Evolutionary conservation across 371 early-diverging fungal species (phyloP).

Genomic region (Mortierella sp.): DNA sequence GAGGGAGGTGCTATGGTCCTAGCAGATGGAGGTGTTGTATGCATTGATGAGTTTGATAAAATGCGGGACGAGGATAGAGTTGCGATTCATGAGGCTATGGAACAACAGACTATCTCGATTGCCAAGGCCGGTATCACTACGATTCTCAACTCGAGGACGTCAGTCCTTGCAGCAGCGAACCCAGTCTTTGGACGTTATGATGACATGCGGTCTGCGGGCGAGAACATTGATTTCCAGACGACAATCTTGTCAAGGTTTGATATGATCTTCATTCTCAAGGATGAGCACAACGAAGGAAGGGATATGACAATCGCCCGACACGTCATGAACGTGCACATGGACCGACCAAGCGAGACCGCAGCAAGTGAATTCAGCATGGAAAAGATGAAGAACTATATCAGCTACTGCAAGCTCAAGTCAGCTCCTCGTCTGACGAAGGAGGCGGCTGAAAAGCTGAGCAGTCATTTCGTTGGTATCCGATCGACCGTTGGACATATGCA

Average conservation of each 20-base stretch:
- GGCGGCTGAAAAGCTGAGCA: constrained; percentile 92
- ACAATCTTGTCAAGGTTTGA: constrained; percentile 99
- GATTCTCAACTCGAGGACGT: constrained; percentile 97
- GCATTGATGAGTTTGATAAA: constrained; percentile 99
- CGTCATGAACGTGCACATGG: constrained; percentile 93
- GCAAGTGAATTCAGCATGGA: constrained; percentile 87
- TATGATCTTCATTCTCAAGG: constrained; percentile 96
- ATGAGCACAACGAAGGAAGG: constrained; percentile 86
- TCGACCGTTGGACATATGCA: constrained; percentile 88
- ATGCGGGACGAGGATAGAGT: constrained; percentile 99
- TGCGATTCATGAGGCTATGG: constrained; percentile 99
- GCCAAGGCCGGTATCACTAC: constrained; percentile 99
- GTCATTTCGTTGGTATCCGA: constrained; percentile 96
- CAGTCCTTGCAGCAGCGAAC: constrained; percentile 99
- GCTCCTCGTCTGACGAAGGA: constrained; percentile 91
- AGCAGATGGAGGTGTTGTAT: constrained; percentile 99
- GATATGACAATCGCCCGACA: constrained; percentile 95
- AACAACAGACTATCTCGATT: constrained; percentile 99
- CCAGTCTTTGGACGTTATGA: constrained; percentile 99
- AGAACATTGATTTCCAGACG: constrained; percentile 99
- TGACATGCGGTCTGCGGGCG: constrained; percentile 97
- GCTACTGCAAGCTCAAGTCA: constrained; percentile 94
- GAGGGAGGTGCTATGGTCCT: constrained; percentile 99
- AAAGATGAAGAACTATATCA: constrained; percentile 94
- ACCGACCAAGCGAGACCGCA: constrained; percentile 71